These are phyloP conservation scores for Mycena metata DNA, from an alignment of 768 basidiomycete species.

Conservation along the genomic window DNA sequence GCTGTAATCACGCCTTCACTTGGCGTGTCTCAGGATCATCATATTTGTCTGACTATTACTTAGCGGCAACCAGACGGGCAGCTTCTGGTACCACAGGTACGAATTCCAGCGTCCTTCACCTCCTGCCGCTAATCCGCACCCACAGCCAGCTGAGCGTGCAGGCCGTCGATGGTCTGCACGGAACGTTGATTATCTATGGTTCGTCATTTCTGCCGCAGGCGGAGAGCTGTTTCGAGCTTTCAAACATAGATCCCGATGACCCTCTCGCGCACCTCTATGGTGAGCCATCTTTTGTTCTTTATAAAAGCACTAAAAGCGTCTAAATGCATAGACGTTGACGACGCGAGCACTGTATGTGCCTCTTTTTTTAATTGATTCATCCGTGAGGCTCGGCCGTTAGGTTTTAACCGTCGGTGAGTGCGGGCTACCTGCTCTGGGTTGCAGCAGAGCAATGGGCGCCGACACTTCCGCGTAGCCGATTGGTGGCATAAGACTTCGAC, in stretches of 20 bases:
- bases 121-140: too few relatives aligned
- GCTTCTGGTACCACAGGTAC: conserved; percentile 49
- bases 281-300: not conserved
- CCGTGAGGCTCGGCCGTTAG: too few relatives aligned
- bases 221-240: conserved; percentile 6
- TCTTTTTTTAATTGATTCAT: too few relatives aligned
- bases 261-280: conserved; percentile 23
- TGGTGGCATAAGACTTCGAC: conserved; percentile 26
- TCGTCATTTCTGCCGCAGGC: not conserved
- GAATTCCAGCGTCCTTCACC: not conserved
- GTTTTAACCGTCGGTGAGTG: conserved; percentile 3
- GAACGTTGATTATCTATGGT: conserved; percentile 40
- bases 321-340: conserved; percentile 22
- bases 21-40: not conserved
- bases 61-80: conserved; percentile 49
- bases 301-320: too few relatives aligned
- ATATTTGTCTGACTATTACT: conserved; percentile 4
- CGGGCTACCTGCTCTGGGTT: too few relatives aligned
- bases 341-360: conserved; percentile 46
- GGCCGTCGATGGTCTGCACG: conserved; percentile 53
- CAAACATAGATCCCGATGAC: conserved; percentile 21
- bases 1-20: not conserved
- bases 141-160: conserved; percentile 49
- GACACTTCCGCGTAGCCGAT: conserved; percentile 47
- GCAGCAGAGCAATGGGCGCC: not conserved